These are phyloP conservation scores for Clavispora carvajalis DNA, from an alignment of 805 yeast genomes.

Conservation along the genomic window DNA sequence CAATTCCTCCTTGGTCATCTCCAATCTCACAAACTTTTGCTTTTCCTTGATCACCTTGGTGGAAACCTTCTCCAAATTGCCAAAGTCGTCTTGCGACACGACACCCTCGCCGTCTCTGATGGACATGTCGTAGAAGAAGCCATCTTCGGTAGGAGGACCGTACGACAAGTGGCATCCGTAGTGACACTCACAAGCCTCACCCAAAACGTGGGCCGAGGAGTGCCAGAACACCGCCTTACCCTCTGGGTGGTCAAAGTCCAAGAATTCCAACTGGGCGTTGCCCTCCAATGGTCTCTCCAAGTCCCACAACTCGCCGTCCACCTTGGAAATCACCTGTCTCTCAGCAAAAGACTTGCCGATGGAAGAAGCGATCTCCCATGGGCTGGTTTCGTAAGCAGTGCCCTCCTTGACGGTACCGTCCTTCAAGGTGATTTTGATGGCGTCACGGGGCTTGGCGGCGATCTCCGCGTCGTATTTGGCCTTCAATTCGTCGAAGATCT, in stretches of 20 bases:
- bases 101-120: conserved; percentile 63
- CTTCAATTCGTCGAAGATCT: conserved; percentile 75
- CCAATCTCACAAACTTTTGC: conserved; percentile 92
- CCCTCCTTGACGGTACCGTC: conserved; percentile 82
- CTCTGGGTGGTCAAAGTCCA: conserved; percentile 90
- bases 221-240: conserved; percentile 98
- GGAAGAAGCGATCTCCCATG: conserved; percentile 74
- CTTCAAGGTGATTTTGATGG: conserved; percentile 75
- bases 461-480: conserved; percentile 69
- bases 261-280: conserved; percentile 64
- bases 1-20: conserved; percentile 84
- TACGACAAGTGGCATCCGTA: conserved; percentile 80
- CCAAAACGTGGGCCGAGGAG: conserved; percentile 95
- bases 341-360: conserved; percentile 87
- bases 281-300: conserved; percentile 87
- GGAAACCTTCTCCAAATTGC: conserved; percentile 77
- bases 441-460: conserved; percentile 50
- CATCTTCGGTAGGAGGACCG: conserved; percentile 98
- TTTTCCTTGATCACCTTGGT: conserved; percentile 90
- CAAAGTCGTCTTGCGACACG: conserved; percentile 79
- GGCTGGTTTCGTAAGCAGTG: conserved; percentile 83
- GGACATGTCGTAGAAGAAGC: conserved; percentile 95
- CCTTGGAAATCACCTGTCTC: conserved; percentile 86
- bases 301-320: conserved; percentile 88
- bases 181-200: conserved; percentile 97